Evolutionary conservation across 768 basidiomycete species (phyloP), one percentile per base, ranked within the genome.

Genomic region (Fomitopsis serialis): DNA sequence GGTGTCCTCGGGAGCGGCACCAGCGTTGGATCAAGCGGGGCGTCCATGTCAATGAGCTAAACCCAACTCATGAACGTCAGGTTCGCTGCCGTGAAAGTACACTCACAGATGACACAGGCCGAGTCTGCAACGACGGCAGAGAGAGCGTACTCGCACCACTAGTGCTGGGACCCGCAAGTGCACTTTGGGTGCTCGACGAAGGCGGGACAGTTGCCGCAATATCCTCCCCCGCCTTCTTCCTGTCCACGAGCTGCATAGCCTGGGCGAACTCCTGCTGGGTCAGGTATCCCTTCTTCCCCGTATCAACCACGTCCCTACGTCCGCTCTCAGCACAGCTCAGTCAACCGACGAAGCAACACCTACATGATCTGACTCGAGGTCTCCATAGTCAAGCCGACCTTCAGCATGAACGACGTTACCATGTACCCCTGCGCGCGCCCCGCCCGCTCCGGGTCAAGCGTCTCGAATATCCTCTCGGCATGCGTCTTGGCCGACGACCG

Each of bases 191-290:
- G 19, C 54, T 42, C 12, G 53, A 40, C 9, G 27, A 49, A 0
- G 45, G 36, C 4, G 61, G 59, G 7, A 62, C 49, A 2, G 43
- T n/a, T 5, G 21, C 19, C n/a, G 64, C 61, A 7, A 65, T 50
- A 3, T 48, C 47, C n/a, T 61, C 34, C 10, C 61, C 62, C 1
- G 53, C 47, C 42, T 59, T 59, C 23, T 51, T 54, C 27, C 50
- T 34, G 24, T 61, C 58, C 7, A 63, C 60, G 11, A 65, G 50
- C 19, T 57, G 46, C 59, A 65, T 47, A 5, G 64, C 64, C 2
- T 54, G 40, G 1, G 55, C 51, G 25, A 61, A 59, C 42, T 61
- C 59, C 3, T 59, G 51, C 11, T 46, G 53, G 10, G 56, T 55
- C 34, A 61, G 25, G 42, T 52, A 56, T 7, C 61, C 61, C 27